Evolutionary conservation across 1,284 basidiomycete genomes (phyloP), one percentile per base, ranked within the genome.

Genomic region (Papiliotrema flavescens): DNA sequence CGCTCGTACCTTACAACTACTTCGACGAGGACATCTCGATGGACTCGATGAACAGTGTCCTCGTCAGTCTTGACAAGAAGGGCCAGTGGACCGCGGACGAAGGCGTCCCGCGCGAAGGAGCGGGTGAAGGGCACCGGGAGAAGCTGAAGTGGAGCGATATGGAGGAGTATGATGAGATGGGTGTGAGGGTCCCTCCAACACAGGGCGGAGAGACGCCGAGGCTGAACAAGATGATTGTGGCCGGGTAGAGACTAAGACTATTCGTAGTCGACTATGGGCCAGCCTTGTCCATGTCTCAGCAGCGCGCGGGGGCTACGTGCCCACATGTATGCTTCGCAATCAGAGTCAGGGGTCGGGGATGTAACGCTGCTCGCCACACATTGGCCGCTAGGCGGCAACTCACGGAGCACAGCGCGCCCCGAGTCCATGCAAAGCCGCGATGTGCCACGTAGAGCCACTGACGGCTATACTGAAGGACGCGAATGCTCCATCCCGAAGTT

Each of bases 1-100:
- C 84, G 59, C 69, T 86, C 19, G 80, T 80, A 0, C 84, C 84
- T 2, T 76, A 84, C 60, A 85, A 86, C 72, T 86, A 82, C 75
- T 83, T 84, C 70, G 83, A 85, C 70, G 74, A 79, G 48, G 84
- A 85, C 65, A 74, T 82, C 49, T 82, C 82, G 14, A 80, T 85
- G 70, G 67, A 67, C 47, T 58, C 54, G n/a, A 49, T 40, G n/a
- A 56, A 56, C 39, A 47, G 43, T 20, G 44, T 56, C 34, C 32
- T 56, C 20, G 19, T 56, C 15, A 51, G 52, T 26, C 22, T 24
- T 5, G 14, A 44, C 19, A 17, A 20, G 3, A 32, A 56, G 9
- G 54, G 54, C 14, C 6, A 48, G 14, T 56, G 54, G 54, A 36
- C 35, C 17, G 46, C 47, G 4, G 42, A 56, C 13, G 54, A 56